Evolutionary conservation across 108 stramenopile genomes (phyloP).

Genomic region (Cyclotella atomus): DNA sequence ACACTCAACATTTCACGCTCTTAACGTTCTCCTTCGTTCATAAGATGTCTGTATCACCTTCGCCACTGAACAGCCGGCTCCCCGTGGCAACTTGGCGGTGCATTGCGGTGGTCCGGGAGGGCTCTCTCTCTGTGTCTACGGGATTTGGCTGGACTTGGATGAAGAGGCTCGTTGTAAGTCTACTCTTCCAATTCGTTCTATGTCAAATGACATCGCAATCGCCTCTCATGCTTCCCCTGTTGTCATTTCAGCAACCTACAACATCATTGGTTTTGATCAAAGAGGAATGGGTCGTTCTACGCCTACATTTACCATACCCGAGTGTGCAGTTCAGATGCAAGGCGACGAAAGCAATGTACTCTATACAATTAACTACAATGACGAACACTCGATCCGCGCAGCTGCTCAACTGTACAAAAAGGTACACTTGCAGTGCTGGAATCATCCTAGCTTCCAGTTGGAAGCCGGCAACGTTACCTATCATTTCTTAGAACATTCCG

Average conservation of each 20-base stretch:
- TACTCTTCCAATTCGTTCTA: not conserved
- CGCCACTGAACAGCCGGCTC: not conserved
- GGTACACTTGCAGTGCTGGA: not conserved
- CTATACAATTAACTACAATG: slow-evolving; percentile 1
- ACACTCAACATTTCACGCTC: no score
- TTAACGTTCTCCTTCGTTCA: not conserved
- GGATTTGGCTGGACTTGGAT: not conserved
- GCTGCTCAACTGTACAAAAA: slow-evolving; percentile 7
- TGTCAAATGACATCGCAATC: not conserved
- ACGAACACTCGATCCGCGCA: slow-evolving; percentile 5
- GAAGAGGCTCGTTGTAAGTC: slow-evolving; percentile 5
- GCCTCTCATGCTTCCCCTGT: not conserved
- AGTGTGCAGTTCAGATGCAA: slow-evolving; percentile 5
- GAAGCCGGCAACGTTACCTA: slow-evolving; percentile 1
- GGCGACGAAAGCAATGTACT: not conserved
- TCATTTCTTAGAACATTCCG: slow-evolving; percentile 14
- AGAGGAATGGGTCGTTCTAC: slow-evolving; percentile 13
- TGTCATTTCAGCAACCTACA: slow-evolving; percentile 4
- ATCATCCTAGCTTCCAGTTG: not conserved
- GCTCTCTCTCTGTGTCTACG: not conserved
- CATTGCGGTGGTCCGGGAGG: slow-evolving; percentile 7
- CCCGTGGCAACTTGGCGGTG: slow-evolving; percentile 5
- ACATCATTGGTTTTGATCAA: slow-evolving; percentile 5
- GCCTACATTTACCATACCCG: slow-evolving; percentile 7
- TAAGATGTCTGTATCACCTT: slow-evolving; percentile 13